Percentiles rank a stretch among this genome's conserved stretches.
phyloP scores from a whole-genome alignment of 2,329 filamentous ascomycete genomes.

The Blastomyces silverae region DNA sequence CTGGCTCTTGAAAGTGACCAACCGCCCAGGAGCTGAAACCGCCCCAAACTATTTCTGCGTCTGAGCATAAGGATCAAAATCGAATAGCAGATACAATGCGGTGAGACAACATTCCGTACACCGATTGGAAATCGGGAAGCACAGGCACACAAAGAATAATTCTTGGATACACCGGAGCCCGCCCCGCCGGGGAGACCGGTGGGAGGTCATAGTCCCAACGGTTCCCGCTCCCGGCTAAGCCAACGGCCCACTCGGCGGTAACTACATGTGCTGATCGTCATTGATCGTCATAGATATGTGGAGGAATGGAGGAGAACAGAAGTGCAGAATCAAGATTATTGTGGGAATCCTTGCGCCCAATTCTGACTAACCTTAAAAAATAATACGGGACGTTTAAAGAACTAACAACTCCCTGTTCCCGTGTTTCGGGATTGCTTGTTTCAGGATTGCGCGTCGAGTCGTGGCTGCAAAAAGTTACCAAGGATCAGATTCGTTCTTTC shows the following conservation, averaged over 20 bases:
- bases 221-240: neutral
- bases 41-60: too few species aligned
- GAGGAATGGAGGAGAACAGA: neutral
- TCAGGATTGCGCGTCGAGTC: slow-evolving; percentile 2
- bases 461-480: neutral
- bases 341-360: neutral
- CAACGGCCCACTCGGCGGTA: neutral
- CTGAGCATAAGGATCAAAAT: neutral
- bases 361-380: neutral
- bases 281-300: too few species aligned
- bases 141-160: neutral
- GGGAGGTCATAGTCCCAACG: neutral
- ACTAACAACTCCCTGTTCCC: neutral
- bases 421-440: slow-evolving; percentile 4
- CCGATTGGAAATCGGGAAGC: neutral
- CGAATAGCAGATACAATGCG: neutral
- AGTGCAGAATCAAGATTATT: neutral
- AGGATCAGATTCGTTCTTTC: neutral
- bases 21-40: too few species aligned
- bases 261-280: too few species aligned
- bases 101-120: neutral
- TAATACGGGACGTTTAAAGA: neutral
- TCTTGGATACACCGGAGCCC: neutral
- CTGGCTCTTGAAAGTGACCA: too few species aligned
- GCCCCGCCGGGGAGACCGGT: neutral